Evolutionary conservation across 140 eudicot genomes (phyloP).

Genomic region (Senecio squalidus): DNA sequence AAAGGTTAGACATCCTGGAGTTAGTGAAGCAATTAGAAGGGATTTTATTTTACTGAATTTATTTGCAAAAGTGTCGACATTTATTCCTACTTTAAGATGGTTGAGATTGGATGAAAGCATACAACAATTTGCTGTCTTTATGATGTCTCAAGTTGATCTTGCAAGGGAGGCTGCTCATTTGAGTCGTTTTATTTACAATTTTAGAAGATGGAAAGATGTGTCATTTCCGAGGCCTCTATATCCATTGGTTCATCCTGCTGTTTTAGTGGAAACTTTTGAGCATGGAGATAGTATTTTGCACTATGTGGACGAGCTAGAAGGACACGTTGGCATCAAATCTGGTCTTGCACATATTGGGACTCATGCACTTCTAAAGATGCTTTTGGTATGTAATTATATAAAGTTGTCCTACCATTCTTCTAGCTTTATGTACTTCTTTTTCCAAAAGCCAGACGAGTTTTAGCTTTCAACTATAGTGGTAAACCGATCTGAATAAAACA

Average conservation of each 20-base stretch:
- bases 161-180: conserved; percentile 97
- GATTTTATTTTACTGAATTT: conserved; percentile 65
- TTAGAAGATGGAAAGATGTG: conserved; percentile 84
- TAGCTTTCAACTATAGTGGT: too few relatives aligned
- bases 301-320: conserved; percentile 69
- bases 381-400: conserved; percentile 42
- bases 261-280: conserved; percentile 92
- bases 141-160: conserved; percentile 99
- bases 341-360: conserved; percentile 94
- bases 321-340: conserved; percentile 51
- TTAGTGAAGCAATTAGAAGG: conserved; percentile 80
- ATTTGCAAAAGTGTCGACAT: conserved; percentile 55
- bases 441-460: background rate
- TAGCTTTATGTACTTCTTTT: conserved; percentile 5
- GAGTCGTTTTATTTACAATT: conserved; percentile 88
- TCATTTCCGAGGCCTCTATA: conserved; percentile 87
- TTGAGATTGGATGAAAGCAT: conserved; percentile 88
- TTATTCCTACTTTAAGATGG: conserved; percentile 77
- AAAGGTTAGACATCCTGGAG: conserved; percentile 95
- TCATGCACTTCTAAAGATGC: conserved; percentile 92
- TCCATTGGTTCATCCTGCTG: conserved; percentile 96
- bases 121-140: conserved; percentile 88
- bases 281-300: conserved; percentile 75
- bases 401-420: background rate
- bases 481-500: too few relatives aligned